Percentiles rank a stretch among this genome's conserved stretches.
phyloP scores from a whole-genome alignment of 306 rosid genomes.

The peach (Prunus persica) region DNA sequence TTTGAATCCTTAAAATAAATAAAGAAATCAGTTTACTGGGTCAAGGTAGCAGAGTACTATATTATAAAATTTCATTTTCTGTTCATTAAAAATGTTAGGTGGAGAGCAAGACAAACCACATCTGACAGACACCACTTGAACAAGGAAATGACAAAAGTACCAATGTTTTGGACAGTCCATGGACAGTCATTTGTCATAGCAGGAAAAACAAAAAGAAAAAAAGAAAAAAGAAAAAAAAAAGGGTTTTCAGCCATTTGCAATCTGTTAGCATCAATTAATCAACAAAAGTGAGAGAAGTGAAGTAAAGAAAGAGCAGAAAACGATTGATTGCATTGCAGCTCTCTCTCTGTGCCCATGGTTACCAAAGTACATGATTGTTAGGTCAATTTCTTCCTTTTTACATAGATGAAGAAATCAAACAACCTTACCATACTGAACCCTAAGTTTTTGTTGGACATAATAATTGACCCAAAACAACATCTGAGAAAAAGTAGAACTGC shows the following conservation, averaged over 20 bases:
- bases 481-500: background rate
- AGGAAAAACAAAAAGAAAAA: background rate
- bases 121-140: background rate
- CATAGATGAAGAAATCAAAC: background rate
- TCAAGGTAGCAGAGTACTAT: background rate
- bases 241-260: background rate
- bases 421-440: background rate
- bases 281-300: background rate
- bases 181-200: background rate
- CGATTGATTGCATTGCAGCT: background rate
- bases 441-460: background rate
- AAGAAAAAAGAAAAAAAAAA: too few species aligned
- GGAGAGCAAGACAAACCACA: constrained; percentile 17
- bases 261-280: background rate
- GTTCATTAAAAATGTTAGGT: background rate
- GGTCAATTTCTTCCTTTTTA: background rate
- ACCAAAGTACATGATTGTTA: background rate
- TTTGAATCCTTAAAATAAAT: background rate
- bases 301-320: background rate
- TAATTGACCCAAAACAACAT: background rate
- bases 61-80: background rate
- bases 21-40: background rate
- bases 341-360: background rate
- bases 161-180: background rate
- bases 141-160: constrained; percentile 6